phyloP scores from a whole-genome alignment of 164 flowering plant genomes.

The Amborella trichopoda region DNA sequence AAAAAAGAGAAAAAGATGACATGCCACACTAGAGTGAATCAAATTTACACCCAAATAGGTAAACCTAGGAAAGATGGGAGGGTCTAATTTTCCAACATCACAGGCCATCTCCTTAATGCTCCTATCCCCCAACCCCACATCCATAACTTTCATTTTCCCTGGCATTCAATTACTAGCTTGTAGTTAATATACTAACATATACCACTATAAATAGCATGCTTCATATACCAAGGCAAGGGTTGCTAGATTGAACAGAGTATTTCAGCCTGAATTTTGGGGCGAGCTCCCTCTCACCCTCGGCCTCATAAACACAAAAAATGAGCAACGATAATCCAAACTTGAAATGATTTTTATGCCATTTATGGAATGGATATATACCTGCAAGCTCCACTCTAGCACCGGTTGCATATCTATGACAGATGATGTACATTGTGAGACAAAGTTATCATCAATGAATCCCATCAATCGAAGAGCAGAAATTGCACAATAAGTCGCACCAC shows the following conservation, averaged over 20 bases:
- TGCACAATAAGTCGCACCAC: conserved; percentile 95
- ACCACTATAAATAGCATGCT: not conserved
- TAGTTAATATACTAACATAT: not conserved
- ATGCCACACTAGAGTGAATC: too few species aligned
- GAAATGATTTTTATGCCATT: too few species aligned
- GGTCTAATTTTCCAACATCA: too few species aligned
- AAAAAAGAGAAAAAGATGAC: too few species aligned
- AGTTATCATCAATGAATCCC: conserved; percentile 69
- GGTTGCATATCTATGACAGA: conserved; percentile 39
- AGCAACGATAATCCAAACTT: not conserved
- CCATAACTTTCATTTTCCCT: too few species aligned
- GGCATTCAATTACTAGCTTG: too few species aligned
- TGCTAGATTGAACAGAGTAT: too few species aligned
- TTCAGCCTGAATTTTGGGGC: not conserved
- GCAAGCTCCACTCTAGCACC: conserved; percentile 73
- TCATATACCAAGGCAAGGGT: not conserved
- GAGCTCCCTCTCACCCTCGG: not conserved
- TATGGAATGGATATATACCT: conserved; percentile 50
- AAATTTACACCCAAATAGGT: too few species aligned
- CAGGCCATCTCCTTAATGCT: too few species aligned
- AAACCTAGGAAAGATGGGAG: too few species aligned
- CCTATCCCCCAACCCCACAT: too few species aligned
- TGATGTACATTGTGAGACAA: conserved; percentile 24
- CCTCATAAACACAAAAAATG: not conserved
- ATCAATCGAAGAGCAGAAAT: conserved; percentile 83